phyloP scores from a whole-genome alignment of 1,139 yeast species.

The Hansenula sp. region DNA sequence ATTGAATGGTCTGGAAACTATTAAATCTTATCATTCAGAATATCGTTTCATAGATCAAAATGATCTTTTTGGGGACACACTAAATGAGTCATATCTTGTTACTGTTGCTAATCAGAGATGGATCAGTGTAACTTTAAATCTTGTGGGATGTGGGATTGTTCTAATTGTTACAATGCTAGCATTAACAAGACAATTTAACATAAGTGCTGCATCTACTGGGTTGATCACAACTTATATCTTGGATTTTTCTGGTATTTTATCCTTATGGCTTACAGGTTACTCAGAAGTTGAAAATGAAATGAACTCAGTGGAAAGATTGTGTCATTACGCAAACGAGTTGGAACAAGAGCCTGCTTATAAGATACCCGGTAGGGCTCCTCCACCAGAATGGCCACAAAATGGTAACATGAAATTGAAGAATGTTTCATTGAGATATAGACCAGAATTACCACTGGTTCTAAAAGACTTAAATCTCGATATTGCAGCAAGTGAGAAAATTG shows the following conservation, averaged over 20 bases:
- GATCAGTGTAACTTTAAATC: conserved; percentile 63
- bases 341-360: conserved; percentile 59
- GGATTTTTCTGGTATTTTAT: conserved; percentile 49
- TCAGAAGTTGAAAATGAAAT: conserved; percentile 78
- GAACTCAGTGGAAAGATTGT: conserved; percentile 79
- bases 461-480: conserved; percentile 40
- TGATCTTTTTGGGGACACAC: conserved; percentile 46
- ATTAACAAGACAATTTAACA: conserved; percentile 59
- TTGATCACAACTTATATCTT: conserved; percentile 61
- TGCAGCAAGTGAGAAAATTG: conserved; percentile 37
- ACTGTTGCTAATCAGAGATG: conserved; percentile 74
- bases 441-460: conserved; percentile 69
- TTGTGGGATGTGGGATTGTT: conserved; percentile 42
- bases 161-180: conserved; percentile 53
- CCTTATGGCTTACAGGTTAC: conserved; percentile 44
- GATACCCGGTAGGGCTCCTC: conserved; percentile 51
- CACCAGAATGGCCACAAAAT: conserved; percentile 52
- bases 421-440: conserved; percentile 67
- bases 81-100: conserved; percentile 69
- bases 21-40: conserved; percentile 55
- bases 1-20: conserved; percentile 65
- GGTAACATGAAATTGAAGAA: conserved; percentile 56
- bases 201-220: conserved; percentile 70
- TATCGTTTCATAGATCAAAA: conserved; percentile 49
- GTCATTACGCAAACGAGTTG: conserved; percentile 64